phyloP scores from a whole-genome alignment of 2,329 filamentous ascomycete genomes.

The Clonostachys rhizophaga region DNA sequence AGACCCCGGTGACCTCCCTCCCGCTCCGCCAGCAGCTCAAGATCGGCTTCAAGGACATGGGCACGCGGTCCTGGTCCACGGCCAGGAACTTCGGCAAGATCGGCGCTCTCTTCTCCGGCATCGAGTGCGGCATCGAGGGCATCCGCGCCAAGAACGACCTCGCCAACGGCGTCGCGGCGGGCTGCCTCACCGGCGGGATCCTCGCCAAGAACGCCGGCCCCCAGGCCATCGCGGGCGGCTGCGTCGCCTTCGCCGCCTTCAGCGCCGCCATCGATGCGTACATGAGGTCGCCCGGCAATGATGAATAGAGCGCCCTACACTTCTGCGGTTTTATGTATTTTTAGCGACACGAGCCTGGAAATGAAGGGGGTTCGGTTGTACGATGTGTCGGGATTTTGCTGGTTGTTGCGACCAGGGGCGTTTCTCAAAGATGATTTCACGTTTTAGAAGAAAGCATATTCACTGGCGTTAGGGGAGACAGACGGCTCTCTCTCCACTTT shows the following conservation, averaged over 20 bases:
- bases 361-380: too few species aligned
- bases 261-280: constrained; percentile 88
- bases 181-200: constrained; percentile 87
- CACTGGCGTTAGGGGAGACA: too few species aligned
- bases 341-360: too few species aligned
- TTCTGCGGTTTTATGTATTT: background rate
- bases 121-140: constrained; percentile 94
- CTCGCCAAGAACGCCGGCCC: constrained; percentile 84
- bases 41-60: constrained; percentile 92
- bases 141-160: constrained; percentile 91
- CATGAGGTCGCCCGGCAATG: constrained; percentile 69
- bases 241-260: constrained; percentile 90
- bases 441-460: too few species aligned
- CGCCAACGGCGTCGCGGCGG: constrained; percentile 79
- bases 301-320: constrained; percentile 34
- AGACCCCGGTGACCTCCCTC: constrained; percentile 50
- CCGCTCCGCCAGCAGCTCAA: constrained; percentile 81
- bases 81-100: constrained; percentile 96
- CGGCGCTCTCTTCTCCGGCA: constrained; percentile 84
- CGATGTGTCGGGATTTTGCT: too few species aligned
- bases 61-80: constrained; percentile 70
- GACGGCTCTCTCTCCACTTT: too few species aligned
- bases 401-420: too few species aligned
- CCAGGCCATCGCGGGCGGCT: constrained; percentile 82
- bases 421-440: too few species aligned